Base-by-base conservation (phyloP, 1,284 basidiomycete species). In the Sporisorium iseilematis-ciliati region DNA sequence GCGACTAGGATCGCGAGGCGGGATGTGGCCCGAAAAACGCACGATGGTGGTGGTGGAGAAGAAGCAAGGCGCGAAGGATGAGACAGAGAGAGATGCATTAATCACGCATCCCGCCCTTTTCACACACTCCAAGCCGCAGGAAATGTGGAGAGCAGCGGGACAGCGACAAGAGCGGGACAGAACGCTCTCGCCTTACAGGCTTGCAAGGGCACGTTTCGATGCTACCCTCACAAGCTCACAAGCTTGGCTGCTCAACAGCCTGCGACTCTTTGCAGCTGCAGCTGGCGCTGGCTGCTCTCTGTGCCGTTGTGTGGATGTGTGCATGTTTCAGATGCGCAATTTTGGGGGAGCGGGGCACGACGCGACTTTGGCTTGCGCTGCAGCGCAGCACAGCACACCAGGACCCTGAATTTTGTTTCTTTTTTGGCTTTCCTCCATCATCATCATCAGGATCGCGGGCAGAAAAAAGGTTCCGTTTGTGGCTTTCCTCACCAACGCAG, bases 251-350 rank as follows among this genome's bases (percentile, higher is more conserved):
- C 25, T 31, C 35, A 31, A 29, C 29, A 29, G 26, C 16, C 12
- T 38, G 33, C 10, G 33, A 33, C 33, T 33, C 10, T 33, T 12
- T 38, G 35, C 16, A 14, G 35, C 35, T 38, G 35, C 35, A 38
- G 7, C 35, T 38, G 35, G 12, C 29, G n/a, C n/a, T n/a, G 4
- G 29, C 29, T 29, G 29, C 29, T 29, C 29, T 38, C 2, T 14
- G n/a, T 10, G 33, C 35, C 35, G 10, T 14, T 14, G 35, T 38
- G 35, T 38, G 35, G 35, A 38, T 38, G 12, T 48, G 46, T 52
- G 51, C 51, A 52, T 52, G 51, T 52, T 40, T 52, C 20, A 23
- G 20, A 38, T 40, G 21, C 33, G 49, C 35, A 23, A 33, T 35
- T 50, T 50, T 31, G n/a, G 8, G 48, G 48, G 48, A 7, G 10